Conservation (phyloP, 768 basidiomycete species). For the Termitomyces sp. region DNA sequence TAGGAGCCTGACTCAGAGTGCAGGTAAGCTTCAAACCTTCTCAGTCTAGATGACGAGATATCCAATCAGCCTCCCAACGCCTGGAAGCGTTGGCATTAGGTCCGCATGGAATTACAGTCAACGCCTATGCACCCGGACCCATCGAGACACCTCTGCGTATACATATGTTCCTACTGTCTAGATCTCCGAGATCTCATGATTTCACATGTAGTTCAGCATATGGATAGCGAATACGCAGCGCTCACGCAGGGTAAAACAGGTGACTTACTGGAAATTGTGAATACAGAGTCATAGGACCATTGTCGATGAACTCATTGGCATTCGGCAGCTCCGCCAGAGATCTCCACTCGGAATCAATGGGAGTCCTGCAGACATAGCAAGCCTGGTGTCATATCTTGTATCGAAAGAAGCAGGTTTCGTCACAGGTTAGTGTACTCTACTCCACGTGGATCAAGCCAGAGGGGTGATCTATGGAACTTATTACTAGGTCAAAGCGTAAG, state of each 20-base stretch:
- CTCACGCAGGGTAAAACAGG: constrained; percentile 2
- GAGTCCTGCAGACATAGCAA: constrained; percentile 29
- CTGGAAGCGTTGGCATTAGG: constrained; percentile 34
- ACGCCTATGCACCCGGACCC: constrained; percentile 37
- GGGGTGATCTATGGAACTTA: neutral
- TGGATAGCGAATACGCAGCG: neutral
- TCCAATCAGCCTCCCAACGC: neutral
- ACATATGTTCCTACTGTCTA: neutral
- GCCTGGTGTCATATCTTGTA: constrained; percentile 33
- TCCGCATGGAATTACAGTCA: constrained; percentile 37
- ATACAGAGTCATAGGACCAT: neutral
- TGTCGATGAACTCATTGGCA: neutral
- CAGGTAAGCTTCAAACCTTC: constrained; percentile 24
- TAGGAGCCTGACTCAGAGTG: constrained; percentile 35
- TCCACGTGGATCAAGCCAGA: neutral
- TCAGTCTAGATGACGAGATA: too few species aligned
- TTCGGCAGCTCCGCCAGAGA: constrained; percentile 7
- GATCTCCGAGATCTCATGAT: neutral
- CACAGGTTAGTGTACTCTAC: constrained; percentile 17
- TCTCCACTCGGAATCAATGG: constrained; percentile 15
- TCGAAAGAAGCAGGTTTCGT: constrained; percentile 30
- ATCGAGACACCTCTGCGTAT: constrained; percentile 18
- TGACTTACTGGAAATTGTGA: constrained; percentile 2
- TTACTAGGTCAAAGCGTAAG: neutral
- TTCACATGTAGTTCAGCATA: neutral